Percentiles rank a stretch among this genome's conserved stretches.
Conservation (phyloP, 129 eudicot genomes). For the Helichrysum umbraculigerum region DNA sequence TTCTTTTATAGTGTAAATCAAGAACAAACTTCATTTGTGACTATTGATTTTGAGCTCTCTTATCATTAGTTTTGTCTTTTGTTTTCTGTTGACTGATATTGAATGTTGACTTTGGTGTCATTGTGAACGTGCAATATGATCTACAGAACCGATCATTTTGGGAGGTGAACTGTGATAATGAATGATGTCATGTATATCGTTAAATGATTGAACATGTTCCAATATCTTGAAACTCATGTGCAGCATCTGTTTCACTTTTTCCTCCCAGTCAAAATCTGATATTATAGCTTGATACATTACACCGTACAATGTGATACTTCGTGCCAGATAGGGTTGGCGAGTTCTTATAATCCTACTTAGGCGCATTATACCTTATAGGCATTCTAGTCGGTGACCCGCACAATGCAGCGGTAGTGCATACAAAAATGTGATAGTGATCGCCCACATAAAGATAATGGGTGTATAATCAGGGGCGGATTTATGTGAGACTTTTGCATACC, state of each 20-base stretch:
- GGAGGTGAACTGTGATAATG: background rate
- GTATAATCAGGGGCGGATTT: too few relatives aligned
- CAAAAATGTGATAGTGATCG: too few relatives aligned
- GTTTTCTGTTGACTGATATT: background rate
- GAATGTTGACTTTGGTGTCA: background rate
- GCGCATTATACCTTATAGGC: too few relatives aligned
- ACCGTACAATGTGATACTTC: constrained; percentile 43
- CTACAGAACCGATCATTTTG: background rate
- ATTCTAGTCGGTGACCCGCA: too few relatives aligned
- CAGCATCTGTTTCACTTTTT: background rate
- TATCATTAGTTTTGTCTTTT: background rate
- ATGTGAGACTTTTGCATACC: too few relatives aligned
- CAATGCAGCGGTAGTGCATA: too few relatives aligned
- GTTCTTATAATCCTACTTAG: background rate
- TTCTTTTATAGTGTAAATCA: background rate
- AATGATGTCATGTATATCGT: background rate
- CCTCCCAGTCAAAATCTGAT: background rate
- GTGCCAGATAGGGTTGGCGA: constrained; percentile 79
- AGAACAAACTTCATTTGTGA: background rate
- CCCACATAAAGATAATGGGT: too few relatives aligned
- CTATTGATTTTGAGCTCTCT: background rate
- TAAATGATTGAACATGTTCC: background rate
- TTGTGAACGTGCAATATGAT: background rate
- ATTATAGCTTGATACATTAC: background rate
- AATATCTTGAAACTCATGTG: background rate